Evolutionary conservation across 2,329 filamentous ascomycete genomes (phyloP).

Genomic region (Phialophora verrucosa): DNA sequence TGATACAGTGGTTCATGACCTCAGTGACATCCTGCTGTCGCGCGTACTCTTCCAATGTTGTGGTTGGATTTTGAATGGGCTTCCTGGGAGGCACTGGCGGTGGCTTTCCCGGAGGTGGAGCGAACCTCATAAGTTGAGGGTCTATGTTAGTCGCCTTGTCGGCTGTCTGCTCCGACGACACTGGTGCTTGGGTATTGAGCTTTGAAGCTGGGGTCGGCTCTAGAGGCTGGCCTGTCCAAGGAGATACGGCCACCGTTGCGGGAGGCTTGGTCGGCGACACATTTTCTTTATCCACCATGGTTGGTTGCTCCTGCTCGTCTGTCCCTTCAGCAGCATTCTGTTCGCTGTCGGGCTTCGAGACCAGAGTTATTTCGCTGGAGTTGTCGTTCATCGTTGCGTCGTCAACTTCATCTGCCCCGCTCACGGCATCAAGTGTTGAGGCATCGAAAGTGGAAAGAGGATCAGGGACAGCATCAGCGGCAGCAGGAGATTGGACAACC

Average conservation of each 20-base stretch:
- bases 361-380: constrained; percentile 49
- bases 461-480: constrained; percentile 1
- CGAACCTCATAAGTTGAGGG: constrained; percentile 37
- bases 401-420: constrained; percentile 8
- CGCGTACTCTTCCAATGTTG: constrained; percentile 57
- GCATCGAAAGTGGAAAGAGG: constrained; percentile 12
- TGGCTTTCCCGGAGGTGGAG: constrained; percentile 47
- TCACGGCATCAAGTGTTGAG: background rate
- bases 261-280: constrained; percentile 39
- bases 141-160: constrained; percentile 21
- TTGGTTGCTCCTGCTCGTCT: constrained; percentile 36
- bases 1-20: constrained; percentile 90
- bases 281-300: constrained; percentile 48
- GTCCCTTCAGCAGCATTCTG: constrained; percentile 48
- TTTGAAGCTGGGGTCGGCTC: constrained; percentile 36
- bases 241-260: constrained; percentile 27
- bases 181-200: constrained; percentile 38
- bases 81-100: constrained; percentile 65
- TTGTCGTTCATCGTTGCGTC: constrained; percentile 33
- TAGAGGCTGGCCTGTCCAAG: constrained; percentile 43
- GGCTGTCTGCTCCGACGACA: constrained; percentile 30
- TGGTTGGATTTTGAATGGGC: constrained; percentile 30
- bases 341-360: constrained; percentile 43
- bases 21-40: constrained; percentile 96
- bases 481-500: constrained; percentile 27